Percentiles rank a stretch among this genome's conserved stretches.
phyloP scores from a whole-genome alignment of 345 rosid genomes.

The Eucalyptus dawsonii region DNA sequence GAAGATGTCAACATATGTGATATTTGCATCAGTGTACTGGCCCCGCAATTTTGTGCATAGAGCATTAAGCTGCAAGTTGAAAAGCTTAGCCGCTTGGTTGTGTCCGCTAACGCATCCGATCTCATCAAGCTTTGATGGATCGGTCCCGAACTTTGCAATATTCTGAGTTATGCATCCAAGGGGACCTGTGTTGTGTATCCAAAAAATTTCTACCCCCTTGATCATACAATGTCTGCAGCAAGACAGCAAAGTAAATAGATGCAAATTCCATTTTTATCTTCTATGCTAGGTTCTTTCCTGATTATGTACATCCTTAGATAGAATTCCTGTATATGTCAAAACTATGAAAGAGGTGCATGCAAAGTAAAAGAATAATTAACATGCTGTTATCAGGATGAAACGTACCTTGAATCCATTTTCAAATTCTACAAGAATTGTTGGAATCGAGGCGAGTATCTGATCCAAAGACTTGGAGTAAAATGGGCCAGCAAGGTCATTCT shows the following conservation, averaged over 20 bases:
- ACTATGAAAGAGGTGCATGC: background rate
- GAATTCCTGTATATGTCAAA: background rate
- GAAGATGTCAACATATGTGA: conserved; percentile 76
- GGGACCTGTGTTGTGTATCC: conserved; percentile 96
- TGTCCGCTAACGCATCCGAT: conserved; percentile 68
- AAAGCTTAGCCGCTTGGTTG: conserved; percentile 78
- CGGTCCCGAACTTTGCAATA: conserved; percentile 73
- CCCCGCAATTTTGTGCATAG: conserved; percentile 52
- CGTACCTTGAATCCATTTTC: conserved; percentile 66
- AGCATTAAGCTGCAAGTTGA: conserved; percentile 86
- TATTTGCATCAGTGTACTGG: conserved; percentile 42
- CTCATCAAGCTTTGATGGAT: conserved; percentile 76
- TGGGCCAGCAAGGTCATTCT: conserved; percentile 94
- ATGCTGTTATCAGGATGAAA: background rate
- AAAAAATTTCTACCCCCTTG: conserved; percentile 84
- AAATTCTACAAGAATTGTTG: conserved; percentile 51
- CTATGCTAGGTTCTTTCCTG: background rate
- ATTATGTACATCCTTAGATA: background rate
- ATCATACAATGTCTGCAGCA: conserved; percentile 48
- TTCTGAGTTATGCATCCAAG: conserved; percentile 93
- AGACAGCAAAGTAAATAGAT: background rate
- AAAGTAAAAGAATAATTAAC: background rate
- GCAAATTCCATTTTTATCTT: background rate
- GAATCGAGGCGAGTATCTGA: conserved; percentile 72
- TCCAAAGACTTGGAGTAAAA: conserved; percentile 83